Percentiles rank a stretch among this genome's conserved stretches.
Conservation (phyloP, 805 yeast genomes). For the Dipodascus geniculatus region DNA sequence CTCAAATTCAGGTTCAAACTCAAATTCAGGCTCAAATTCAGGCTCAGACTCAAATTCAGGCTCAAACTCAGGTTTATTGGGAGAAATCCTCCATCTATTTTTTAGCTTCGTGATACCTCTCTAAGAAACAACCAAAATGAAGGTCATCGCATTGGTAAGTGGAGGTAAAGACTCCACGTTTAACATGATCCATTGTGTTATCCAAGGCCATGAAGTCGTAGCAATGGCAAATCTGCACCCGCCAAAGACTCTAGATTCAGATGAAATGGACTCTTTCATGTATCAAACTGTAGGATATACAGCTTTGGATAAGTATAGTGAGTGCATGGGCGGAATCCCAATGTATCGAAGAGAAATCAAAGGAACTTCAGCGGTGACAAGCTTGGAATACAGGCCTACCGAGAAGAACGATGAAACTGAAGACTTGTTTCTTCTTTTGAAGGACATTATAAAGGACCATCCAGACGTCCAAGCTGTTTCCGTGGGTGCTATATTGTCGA, state of each 20-base stretch:
- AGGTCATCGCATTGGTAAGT: constrained; percentile 80
- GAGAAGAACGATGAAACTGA: constrained; percentile 70
- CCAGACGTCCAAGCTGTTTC: constrained; percentile 80
- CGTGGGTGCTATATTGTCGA: constrained; percentile 91
- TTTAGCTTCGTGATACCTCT: too few species aligned
- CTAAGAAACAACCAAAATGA: constrained; percentile 38
- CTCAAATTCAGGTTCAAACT: too few species aligned
- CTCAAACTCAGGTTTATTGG: too few species aligned
- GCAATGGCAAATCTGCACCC: constrained; percentile 85
- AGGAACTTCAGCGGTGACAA: constrained; percentile 52
- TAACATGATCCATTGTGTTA: constrained; percentile 76
- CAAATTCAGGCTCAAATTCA: too few species aligned
- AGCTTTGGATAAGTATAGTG: constrained; percentile 48
- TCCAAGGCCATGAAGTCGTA: constrained; percentile 71
- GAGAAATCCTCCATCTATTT: too few species aligned
- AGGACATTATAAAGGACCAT: constrained; percentile 35
- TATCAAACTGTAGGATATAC: constrained; percentile 96
- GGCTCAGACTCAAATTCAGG: too few species aligned
- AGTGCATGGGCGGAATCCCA: constrained; percentile 66
- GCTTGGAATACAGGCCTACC: constrained; percentile 59
- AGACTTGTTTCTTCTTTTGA: constrained; percentile 51
- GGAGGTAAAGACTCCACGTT: constrained; percentile 97
- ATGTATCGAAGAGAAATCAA: constrained; percentile 55
- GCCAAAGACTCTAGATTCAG: constrained; percentile 28
- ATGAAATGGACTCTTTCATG: constrained; percentile 91